Conservation (phyloP, 1,139 yeast genomes). For the Zygoascus hellenicus region DNA sequence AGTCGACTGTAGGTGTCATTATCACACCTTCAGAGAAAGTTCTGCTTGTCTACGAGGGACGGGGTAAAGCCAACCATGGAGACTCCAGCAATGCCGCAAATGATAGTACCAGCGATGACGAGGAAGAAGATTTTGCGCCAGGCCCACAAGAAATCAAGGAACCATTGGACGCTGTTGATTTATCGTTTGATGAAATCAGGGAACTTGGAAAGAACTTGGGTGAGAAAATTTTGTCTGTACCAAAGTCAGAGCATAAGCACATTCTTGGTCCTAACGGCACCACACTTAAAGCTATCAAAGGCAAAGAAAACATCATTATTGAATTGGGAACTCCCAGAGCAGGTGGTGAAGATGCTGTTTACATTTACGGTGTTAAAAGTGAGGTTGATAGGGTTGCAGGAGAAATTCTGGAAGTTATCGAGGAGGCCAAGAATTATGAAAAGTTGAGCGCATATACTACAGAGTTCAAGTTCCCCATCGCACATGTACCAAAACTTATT, state of each 20-base stretch:
- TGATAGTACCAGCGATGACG: conserved; percentile 29
- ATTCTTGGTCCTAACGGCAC: conserved; percentile 49
- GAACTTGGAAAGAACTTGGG: conserved; percentile 51
- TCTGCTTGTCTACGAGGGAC: conserved; percentile 38
- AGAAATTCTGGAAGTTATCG: conserved; percentile 51
- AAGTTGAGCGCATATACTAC: conserved; percentile 53
- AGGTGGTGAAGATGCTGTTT: conserved; percentile 43
- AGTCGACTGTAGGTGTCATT: conserved; percentile 46
- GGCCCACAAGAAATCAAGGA: conserved; percentile 32
- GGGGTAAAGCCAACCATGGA: conserved; percentile 2
- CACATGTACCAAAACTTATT: conserved; percentile 69
- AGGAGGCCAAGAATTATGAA: conserved; percentile 60
- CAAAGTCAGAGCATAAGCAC: conserved; percentile 51
- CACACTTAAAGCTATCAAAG: conserved; percentile 43
- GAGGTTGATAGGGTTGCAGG: conserved; percentile 50
- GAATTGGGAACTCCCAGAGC: conserved; percentile 26
- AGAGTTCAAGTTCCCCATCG: conserved; percentile 56
- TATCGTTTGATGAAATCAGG: conserved; percentile 53
- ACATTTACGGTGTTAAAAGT: conserved; percentile 54
- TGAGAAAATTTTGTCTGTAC: conserved; percentile 46
- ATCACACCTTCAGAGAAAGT: conserved; percentile 46
- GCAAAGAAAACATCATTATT: conserved; percentile 35
- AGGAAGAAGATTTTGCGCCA: conserved; percentile 47
- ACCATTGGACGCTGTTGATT: conserved; percentile 41
- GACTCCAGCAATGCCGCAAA: not conserved